phyloP scores from a whole-genome alignment of 495 filamentous ascomycete species.

The Neurospora sp. region DNA sequence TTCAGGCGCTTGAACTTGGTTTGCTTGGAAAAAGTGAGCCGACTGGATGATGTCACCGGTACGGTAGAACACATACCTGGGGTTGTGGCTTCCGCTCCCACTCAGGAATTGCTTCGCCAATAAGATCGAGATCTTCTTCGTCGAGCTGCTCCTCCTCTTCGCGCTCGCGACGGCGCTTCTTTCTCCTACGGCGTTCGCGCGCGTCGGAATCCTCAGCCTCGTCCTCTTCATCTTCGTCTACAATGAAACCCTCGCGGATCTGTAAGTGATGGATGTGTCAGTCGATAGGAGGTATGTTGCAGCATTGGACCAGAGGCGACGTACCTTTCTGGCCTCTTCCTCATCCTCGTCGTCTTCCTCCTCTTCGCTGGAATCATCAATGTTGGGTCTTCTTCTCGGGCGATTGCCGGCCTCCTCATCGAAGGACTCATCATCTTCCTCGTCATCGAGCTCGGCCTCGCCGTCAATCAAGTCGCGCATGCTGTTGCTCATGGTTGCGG shows the following conservation, averaged over 20 bases:
- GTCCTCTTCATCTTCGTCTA: constrained; percentile 76
- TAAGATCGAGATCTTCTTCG: constrained; percentile 92
- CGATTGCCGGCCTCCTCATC: constrained; percentile 70
- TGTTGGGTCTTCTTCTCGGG: constrained; percentile 22
- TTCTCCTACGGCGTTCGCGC: constrained; percentile 51
- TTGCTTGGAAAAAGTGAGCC: constrained; percentile 29
- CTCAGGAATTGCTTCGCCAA: constrained; percentile 65
- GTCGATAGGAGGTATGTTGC: background rate
- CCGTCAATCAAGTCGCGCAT: constrained; percentile 69
- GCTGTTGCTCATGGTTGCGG: constrained; percentile 49
- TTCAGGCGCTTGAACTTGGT: constrained; percentile 92
- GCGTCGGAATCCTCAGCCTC: constrained; percentile 56
- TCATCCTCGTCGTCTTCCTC: constrained; percentile 96
- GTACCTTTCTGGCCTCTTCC: constrained; percentile 52
- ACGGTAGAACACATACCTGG: constrained; percentile 41
- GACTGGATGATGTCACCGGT: background rate
- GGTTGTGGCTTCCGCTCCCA: constrained; percentile 51
- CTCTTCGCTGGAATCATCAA: constrained; percentile 85
- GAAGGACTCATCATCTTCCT: constrained; percentile 77
- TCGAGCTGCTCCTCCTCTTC: constrained; percentile 85
- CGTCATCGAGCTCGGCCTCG: constrained; percentile 84
- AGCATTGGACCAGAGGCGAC: background rate
- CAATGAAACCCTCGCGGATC: constrained; percentile 92
- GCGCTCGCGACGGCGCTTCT: constrained; percentile 62
- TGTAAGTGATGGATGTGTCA: constrained; percentile 20